Conservation (phyloP, 495 filamentous ascomycete genomes). For the Podospora didyma region DNA sequence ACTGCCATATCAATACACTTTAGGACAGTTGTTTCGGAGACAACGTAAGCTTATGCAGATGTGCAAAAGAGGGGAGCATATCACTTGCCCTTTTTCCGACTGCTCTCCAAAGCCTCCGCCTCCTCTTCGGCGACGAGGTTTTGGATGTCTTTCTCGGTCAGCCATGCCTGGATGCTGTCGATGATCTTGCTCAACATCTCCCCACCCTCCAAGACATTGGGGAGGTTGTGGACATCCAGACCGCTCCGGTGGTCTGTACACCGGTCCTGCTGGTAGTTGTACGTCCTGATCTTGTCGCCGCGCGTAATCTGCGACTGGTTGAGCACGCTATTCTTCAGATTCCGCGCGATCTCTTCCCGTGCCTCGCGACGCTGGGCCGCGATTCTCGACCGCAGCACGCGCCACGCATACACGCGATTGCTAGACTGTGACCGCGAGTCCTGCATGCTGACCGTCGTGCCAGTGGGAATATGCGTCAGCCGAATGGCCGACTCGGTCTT, state of each 20-base stretch:
- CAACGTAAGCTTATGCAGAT: background rate
- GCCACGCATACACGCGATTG: slow-evolving; percentile 85
- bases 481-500: slow-evolving; percentile 95
- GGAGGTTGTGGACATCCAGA: slow-evolving; percentile 74
- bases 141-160: slow-evolving; percentile 72
- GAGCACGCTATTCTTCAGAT: slow-evolving; percentile 67
- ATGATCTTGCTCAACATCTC: slow-evolving; percentile 71
- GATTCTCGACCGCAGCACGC: slow-evolving; percentile 73
- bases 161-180: slow-evolving; percentile 76
- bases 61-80: background rate
- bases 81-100: slow-evolving; percentile 33
- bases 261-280: slow-evolving; percentile 89
- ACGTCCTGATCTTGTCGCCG: slow-evolving; percentile 90
- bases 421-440: slow-evolving; percentile 86
- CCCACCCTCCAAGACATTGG: slow-evolving; percentile 72
- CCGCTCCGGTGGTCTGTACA: slow-evolving; percentile 93
- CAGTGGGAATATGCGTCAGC: slow-evolving; percentile 86
- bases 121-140: slow-evolving; percentile 53
- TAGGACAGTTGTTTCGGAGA: background rate
- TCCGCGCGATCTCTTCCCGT: slow-evolving; percentile 74
- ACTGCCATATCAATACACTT: no score
- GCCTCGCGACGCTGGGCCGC: slow-evolving; percentile 78
- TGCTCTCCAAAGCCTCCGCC: slow-evolving; percentile 20
- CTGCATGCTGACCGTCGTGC: slow-evolving; percentile 82
- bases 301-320: slow-evolving; percentile 80